Evolutionary conservation across 2,329 filamentous ascomycete genomes (phyloP).

Genomic region (Exserohilum turcica): DNA sequence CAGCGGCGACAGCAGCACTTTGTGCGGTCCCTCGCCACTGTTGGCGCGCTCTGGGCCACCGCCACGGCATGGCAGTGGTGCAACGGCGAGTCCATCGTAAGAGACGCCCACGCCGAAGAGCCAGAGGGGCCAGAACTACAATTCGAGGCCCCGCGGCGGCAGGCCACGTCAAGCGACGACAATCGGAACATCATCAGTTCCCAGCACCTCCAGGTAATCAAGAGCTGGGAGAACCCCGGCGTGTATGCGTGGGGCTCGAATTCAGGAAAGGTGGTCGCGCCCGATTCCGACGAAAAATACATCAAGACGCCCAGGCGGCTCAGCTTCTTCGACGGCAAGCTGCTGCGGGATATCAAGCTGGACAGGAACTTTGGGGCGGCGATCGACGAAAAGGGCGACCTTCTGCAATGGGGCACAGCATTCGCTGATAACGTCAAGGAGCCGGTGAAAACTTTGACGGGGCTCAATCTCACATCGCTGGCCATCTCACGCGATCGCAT

Average conservation of each 20-base stretch:
- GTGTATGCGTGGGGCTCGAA: slow-evolving; percentile 96
- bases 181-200: slow-evolving; percentile 78
- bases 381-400: slow-evolving; percentile 82
- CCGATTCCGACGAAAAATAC: slow-evolving; percentile 74
- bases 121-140: slow-evolving; percentile 62
- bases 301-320: slow-evolving; percentile 83
- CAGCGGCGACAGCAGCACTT: slow-evolving; percentile 54
- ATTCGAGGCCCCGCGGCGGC: slow-evolving; percentile 69
- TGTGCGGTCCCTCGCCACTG: slow-evolving; percentile 50
- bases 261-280: slow-evolving; percentile 79
- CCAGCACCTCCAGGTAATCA: slow-evolving; percentile 85
- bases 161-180: slow-evolving; percentile 67
- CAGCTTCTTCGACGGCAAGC: slow-evolving; percentile 78
- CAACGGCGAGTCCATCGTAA: slow-evolving; percentile 47
- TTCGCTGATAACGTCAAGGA: slow-evolving; percentile 68
- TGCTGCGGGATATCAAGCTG: slow-evolving; percentile 86
- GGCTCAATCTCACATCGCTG: slow-evolving; percentile 79
- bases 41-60: slow-evolving; percentile 51
- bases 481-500: slow-evolving; percentile 82
- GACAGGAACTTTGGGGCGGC: slow-evolving; percentile 83
- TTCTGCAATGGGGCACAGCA: slow-evolving; percentile 87
- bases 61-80: slow-evolving; percentile 54
- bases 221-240: slow-evolving; percentile 79
- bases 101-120: slow-evolving; percentile 56
- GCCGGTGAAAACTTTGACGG: slow-evolving; percentile 74